Base-by-base conservation (phyloP, 371 early-diverging fungal genomes). In the Mortierella sp. region DNA sequence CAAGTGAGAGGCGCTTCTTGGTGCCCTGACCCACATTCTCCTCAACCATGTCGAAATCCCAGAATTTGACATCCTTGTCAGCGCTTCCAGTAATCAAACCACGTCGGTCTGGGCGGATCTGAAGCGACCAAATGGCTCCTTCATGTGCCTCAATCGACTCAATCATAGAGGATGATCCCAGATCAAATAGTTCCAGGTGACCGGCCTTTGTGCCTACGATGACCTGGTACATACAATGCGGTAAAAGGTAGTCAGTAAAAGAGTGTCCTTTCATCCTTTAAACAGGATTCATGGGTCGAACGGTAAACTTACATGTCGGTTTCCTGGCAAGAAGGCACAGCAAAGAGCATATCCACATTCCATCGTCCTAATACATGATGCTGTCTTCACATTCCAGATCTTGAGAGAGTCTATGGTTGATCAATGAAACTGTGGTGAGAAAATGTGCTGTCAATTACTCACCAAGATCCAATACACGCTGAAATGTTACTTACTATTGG, bases 51-150 rank as follows among this genome's bases (percentile, higher is more conserved):
- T 86, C 86, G 76, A 98, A 94, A 73, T 95, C 95, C 97, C 97
- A 98, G 73, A 98, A 96, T 82, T 96, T 97, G 77, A 97, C 96
- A 48, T 92, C 88, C 76, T 96, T 95, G 81, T 98, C 98, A 4
- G 92, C 95, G 64, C 93, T 88, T 27, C 98, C 98, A 0, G 97
- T 94, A 39, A 90, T 92, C 57, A 98, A 79, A 16, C 98, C 97
- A 57, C 89, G 87, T 52, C 89, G 86, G 62, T 97, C 97, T 3
- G 95, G 93, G n/a, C 90, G 89, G 21, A 97, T 84, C 55, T 92
- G 90, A 31, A 98, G 79, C 6, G 94, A 88, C 89, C 95, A 95
- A 19, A 96, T 81, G 1, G 96, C 88, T 5, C 95, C 94, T 25
- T 89, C 91, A 58, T 98, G 98, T 13, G 96, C 98, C 41, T 91